Conservation (phyloP, 495 filamentous ascomycete genomes). For the Aspergillus baeticus region DNA sequence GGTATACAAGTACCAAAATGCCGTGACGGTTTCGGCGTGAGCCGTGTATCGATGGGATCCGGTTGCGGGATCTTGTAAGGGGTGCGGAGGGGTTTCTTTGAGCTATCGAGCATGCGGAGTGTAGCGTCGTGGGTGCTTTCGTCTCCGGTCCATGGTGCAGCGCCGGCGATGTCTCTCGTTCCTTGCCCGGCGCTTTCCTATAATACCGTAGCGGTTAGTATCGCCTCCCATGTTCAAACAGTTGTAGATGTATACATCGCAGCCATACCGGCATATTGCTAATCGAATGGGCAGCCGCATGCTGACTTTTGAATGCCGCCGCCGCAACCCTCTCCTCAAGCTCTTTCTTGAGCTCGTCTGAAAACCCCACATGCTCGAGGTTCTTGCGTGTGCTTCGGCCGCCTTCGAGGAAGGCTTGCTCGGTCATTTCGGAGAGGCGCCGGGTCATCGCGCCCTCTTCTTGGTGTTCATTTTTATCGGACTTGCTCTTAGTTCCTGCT, state of each 20-base stretch:
- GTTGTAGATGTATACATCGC: background rate
- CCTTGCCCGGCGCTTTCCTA: slow-evolving; percentile 65
- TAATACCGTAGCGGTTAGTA: background rate
- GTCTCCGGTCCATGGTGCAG: slow-evolving; percentile 73
- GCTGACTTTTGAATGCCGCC: slow-evolving; percentile 66
- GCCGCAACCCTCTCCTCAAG: slow-evolving; percentile 73
- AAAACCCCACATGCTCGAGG: slow-evolving; percentile 84
- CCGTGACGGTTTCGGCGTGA: slow-evolving; percentile 45
- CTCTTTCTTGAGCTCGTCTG: slow-evolving; percentile 73
- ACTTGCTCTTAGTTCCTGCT: slow-evolving; percentile 10
- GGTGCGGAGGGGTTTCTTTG: slow-evolving; percentile 65
- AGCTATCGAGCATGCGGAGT: slow-evolving; percentile 82
- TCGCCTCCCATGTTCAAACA: too few relatives aligned
- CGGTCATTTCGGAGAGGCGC: slow-evolving; percentile 74
- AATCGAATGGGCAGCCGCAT: slow-evolving; percentile 69
- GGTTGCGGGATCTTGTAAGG: slow-evolving; percentile 52
- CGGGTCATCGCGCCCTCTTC: slow-evolving; percentile 66
- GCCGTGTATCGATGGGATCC: slow-evolving; percentile 57
- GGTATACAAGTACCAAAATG: slow-evolving; percentile 10
- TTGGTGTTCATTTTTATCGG: slow-evolving; percentile 20
- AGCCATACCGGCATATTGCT: slow-evolving; percentile 57
- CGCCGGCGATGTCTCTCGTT: slow-evolving; percentile 67
- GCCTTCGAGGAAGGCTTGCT: slow-evolving; percentile 71
- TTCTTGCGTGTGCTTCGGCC: slow-evolving; percentile 69
- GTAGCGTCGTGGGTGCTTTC: slow-evolving; percentile 74